Base-by-base conservation (phyloP, 371 early-diverging fungal genomes). In the Funneliformis caledonium region DNA sequence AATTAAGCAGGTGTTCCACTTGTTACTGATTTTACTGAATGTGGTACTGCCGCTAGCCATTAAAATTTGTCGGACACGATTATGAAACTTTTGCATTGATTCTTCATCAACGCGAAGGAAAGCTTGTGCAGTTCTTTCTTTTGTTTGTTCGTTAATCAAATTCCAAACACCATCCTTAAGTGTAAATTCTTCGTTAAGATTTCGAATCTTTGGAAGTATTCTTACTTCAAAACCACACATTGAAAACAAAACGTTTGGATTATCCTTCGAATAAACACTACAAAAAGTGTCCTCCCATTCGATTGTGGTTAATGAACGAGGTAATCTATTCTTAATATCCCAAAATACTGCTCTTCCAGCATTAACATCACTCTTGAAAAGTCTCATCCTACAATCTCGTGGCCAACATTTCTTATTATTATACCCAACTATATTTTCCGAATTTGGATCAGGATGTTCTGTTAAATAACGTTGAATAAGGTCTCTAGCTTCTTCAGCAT, bases 281-380 rank as follows among this genome's bases (percentile, higher is more conserved):
- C 95, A 97, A 83, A 98, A 98, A 16, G 93, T 93, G 81, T 97
- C 97, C 59, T 97, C 97, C 99, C 99, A 99, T 83, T 99, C 98
- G 80, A 99, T 93, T 4, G 98, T 97, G 0, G 99, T 97, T 82
- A 99, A 88, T 31, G 96, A 96, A 76, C 98, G 94, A 50, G 99
- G 99, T 81, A 99, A 89, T 67, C 99, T 92, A 85, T 97, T 98
- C 88, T 97, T 96, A 85, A 99, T 96, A 84, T 98, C 98, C 98
- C 99, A 99, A 84, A 98, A 99, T 14, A 96, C 97, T 8, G 99
- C 99, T 11, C 96, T 91, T 31, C 97, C 97, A 56, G 96, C 84
- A 82, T 96, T 96, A 76, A 99, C 99, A 86, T 99, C 99, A 86
- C 97, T 96, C 88, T 97, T 97, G 97, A 99, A 97, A 83, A 99